These are phyloP conservation scores for Naegleria fowleri DNA, from an alignment of 208 protist species.

Conservation along the genomic window DNA sequence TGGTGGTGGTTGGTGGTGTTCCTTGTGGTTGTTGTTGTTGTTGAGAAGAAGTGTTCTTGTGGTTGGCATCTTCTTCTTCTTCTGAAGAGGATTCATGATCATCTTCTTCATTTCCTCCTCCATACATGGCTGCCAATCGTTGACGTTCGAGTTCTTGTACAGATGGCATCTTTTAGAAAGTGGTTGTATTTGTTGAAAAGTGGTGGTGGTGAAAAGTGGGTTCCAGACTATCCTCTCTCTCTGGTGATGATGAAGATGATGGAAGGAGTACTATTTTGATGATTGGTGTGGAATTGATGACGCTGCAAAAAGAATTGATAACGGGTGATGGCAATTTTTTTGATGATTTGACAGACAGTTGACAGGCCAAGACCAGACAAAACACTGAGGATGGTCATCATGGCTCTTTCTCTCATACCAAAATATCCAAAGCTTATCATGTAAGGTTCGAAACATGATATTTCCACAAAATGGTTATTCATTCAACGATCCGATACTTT, in stretches of 20 bases:
- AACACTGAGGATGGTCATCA: no score
- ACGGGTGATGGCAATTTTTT: background rate
- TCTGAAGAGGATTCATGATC: background rate
- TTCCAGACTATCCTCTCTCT: no score
- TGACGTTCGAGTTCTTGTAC: background rate
- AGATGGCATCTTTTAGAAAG: background rate
- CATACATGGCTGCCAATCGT: background rate
- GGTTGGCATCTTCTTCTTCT: background rate
- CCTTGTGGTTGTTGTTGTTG: background rate
- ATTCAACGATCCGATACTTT: no score
- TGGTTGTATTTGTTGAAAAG: background rate
- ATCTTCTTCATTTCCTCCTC: background rate
- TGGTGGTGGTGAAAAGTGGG: no score
- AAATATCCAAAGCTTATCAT: no score
- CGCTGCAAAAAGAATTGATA: no score
- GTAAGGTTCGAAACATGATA: no score
- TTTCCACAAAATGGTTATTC: no score
- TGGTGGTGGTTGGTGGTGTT: background rate
- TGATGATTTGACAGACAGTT: background rate
- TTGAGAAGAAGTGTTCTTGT: background rate
- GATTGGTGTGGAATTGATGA: no score
- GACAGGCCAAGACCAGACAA: background rate
- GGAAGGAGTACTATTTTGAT: no score
- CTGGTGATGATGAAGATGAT: no score
- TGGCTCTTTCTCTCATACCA: no score